Evolutionary conservation across 805 yeast genomes (phyloP).

Genomic region (Cyberlindnera mycetangii): DNA sequence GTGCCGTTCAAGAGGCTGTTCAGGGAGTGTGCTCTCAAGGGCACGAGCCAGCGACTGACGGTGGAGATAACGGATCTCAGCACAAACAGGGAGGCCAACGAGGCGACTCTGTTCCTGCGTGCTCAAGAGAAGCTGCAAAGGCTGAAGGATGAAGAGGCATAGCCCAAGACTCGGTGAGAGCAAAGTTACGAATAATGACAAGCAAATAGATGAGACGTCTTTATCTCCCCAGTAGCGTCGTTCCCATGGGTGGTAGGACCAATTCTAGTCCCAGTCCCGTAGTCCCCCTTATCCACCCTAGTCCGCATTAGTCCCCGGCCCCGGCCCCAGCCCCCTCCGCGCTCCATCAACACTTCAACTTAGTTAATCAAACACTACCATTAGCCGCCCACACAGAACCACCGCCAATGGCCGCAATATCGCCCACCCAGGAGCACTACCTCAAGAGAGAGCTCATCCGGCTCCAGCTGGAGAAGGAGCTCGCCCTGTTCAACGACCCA

Average conservation of each 20-base stretch:
- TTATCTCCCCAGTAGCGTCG: no score
- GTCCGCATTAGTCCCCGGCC: no score
- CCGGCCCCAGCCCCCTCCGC: no score
- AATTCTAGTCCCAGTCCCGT: no score
- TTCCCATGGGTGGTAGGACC: no score
- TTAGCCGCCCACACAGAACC: neutral
- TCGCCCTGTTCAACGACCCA: slow-evolving; percentile 54
- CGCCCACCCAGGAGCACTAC: slow-evolving; percentile 79
- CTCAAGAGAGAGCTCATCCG: slow-evolving; percentile 77
- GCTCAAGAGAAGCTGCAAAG: slow-evolving; percentile 8
- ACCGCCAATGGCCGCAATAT: slow-evolving; percentile 27
- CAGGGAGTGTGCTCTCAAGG: slow-evolving; percentile 37
- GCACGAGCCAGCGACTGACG: slow-evolving; percentile 23
- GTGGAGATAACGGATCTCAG: slow-evolving; percentile 37
- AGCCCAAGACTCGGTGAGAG: no score
- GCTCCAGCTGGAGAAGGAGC: slow-evolving; percentile 59
- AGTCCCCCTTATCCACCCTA: no score
- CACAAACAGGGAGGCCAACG: slow-evolving; percentile 30
- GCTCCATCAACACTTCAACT: no score
- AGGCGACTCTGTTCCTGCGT: slow-evolving; percentile 10
- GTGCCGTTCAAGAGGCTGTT: slow-evolving; percentile 47
- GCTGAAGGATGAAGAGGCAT: neutral
- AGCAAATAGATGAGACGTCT: no score
- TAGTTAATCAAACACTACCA: no score
- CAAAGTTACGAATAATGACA: neutral